Conservation (phyloP, 345 rosid species). For the Mangifera indica region DNA sequence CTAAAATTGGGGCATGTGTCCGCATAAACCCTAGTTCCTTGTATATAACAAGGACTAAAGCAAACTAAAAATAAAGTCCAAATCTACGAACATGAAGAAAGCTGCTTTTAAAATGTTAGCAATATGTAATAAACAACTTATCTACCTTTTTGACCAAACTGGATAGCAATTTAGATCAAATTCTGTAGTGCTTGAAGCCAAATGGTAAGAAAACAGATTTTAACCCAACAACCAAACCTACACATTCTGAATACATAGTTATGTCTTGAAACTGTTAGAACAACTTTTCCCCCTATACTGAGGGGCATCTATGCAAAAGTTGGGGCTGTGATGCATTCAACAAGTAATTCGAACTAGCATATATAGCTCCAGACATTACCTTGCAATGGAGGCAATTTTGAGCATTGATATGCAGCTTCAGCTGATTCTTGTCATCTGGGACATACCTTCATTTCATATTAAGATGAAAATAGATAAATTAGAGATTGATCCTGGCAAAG, state of each 20-base stretch:
- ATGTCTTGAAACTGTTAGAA: not conserved
- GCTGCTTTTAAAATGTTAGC: too few relatives aligned
- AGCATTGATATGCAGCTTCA: slow-evolving; percentile 87
- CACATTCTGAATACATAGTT: not conserved
- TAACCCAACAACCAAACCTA: not conserved
- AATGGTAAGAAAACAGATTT: not conserved
- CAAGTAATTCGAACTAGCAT: too few relatives aligned
- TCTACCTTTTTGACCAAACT: not conserved
- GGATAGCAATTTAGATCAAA: not conserved
- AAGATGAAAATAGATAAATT: slow-evolving; percentile 12
- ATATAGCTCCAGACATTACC: slow-evolving; percentile 51
- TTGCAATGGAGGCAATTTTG: slow-evolving; percentile 96
- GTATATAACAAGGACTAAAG: not conserved
- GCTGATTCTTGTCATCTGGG: slow-evolving; percentile 61
- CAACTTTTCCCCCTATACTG: not conserved
- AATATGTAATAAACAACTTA: too few relatives aligned
- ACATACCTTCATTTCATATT: slow-evolving; percentile 49
- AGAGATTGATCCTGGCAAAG: slow-evolving; percentile 3
- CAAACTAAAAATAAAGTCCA: not conserved
- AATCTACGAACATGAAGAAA: not conserved
- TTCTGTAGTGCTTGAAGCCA: not conserved
- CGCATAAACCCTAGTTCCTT: too few relatives aligned
- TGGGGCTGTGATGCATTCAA: too few relatives aligned
- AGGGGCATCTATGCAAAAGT: too few relatives aligned
- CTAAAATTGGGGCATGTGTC: too few relatives aligned